Percentiles rank a stretch among this genome's conserved stretches.
Evolutionary conservation across 306 rosid genomes (phyloP).

Genomic region (Comarum palustre): DNA sequence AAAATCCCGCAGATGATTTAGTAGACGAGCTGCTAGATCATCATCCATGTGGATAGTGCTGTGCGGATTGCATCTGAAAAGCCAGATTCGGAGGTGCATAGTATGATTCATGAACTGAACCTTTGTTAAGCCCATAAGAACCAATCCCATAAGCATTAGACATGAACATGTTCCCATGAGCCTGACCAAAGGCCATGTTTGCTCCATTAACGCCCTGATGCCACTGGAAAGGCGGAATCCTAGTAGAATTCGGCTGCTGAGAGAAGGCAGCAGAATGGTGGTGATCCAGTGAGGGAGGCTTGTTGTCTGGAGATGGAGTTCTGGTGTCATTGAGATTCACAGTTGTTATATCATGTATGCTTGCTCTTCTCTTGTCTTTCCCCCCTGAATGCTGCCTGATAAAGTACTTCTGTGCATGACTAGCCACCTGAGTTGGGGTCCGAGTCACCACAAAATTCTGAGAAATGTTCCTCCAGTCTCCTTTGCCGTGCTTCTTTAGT

Average conservation of each 20-base stretch:
- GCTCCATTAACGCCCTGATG: slow-evolving; percentile 40
- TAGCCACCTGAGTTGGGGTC: slow-evolving; percentile 93
- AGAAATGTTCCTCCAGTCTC: slow-evolving; percentile 95
- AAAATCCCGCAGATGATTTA: slow-evolving; percentile 27
- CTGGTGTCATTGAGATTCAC: slow-evolving; percentile 58
- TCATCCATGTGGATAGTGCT: slow-evolving; percentile 49
- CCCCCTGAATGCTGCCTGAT: slow-evolving; percentile 80
- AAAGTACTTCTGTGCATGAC: slow-evolving; percentile 96
- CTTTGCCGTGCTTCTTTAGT: slow-evolving; percentile 78
- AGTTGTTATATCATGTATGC: slow-evolving; percentile 95
- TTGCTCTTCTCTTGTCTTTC: slow-evolving; percentile 87
- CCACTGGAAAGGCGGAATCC: slow-evolving; percentile 58
- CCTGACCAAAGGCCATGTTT: slow-evolving; percentile 38
- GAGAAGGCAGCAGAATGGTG: slow-evolving; percentile 29
- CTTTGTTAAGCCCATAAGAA: slow-evolving; percentile 48
- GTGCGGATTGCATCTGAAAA: slow-evolving; percentile 65
- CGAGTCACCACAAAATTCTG: slow-evolving; percentile 67
- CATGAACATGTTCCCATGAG: slow-evolving; percentile 48
- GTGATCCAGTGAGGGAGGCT: slow-evolving; percentile 48
- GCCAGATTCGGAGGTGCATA: slow-evolving; percentile 58
- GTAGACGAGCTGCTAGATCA: slow-evolving; percentile 28
- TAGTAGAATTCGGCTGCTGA: slow-evolving; percentile 33
- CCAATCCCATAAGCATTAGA: slow-evolving; percentile 42
- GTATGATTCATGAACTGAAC: slow-evolving; percentile 47
- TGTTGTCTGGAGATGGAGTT: slow-evolving; percentile 50